Percentiles rank a stretch among this genome's conserved stretches.
Conservation (phyloP, 176 grass and related monocot genomes). For the Oropetium thomaeum region DNA sequence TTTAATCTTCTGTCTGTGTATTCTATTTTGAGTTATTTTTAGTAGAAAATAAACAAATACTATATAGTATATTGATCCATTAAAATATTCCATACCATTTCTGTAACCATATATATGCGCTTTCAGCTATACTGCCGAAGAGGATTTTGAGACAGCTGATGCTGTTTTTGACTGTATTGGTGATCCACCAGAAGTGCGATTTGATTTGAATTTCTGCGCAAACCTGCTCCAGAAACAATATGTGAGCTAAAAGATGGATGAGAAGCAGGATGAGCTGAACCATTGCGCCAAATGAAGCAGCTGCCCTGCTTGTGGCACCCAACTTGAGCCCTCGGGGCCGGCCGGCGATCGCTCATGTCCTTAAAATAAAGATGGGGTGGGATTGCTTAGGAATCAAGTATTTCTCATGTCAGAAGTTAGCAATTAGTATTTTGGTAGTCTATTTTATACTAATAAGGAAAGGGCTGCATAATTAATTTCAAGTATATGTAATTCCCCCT, state of each 20-base stretch:
- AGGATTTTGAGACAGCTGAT: slow-evolving; percentile 70
- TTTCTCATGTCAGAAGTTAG: too few relatives aligned
- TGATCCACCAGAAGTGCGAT: slow-evolving; percentile 80
- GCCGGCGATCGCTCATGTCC: too few relatives aligned
- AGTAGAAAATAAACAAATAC: not conserved
- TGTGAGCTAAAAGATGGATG: slow-evolving; percentile 73
- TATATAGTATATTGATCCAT: not conserved
- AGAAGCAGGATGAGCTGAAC: too few relatives aligned
- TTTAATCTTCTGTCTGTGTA: not conserved
- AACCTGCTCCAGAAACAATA: slow-evolving; percentile 75
- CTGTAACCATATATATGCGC: not conserved
- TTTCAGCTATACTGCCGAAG: slow-evolving; percentile 80
- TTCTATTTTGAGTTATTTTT: not conserved
- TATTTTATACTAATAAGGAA: too few relatives aligned
- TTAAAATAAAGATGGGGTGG: too few relatives aligned
- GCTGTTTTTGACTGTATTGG: slow-evolving; percentile 91
- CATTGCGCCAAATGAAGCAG: too few relatives aligned
- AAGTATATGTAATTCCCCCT: too few relatives aligned
- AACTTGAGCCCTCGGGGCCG: too few relatives aligned
- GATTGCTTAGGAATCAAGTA: too few relatives aligned
- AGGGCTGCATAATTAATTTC: too few relatives aligned
- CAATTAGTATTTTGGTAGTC: too few relatives aligned
- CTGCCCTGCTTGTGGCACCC: too few relatives aligned
- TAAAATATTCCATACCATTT: not conserved
- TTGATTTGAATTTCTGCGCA: slow-evolving; percentile 69